Percentiles rank a stretch among this genome's conserved stretches.
Evolutionary conservation across 495 filamentous ascomycete species (phyloP).

Genomic region (Podospora australis): DNA sequence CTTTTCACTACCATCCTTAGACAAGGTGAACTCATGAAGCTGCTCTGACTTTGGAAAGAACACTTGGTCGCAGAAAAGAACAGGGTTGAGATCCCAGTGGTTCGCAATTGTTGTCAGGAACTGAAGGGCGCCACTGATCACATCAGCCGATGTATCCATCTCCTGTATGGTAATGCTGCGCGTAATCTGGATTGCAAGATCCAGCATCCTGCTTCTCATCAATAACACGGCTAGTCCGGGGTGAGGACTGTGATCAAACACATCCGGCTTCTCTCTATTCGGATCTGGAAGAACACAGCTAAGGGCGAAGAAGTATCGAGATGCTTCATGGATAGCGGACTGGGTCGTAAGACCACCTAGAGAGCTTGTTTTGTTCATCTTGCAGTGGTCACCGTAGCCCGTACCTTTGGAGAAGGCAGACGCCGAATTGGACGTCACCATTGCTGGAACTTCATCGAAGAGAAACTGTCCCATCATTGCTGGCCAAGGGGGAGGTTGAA

Average conservation of each 20-base stretch:
- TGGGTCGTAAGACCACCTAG: background rate
- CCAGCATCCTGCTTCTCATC: background rate
- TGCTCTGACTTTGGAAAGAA: background rate
- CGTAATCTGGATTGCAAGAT: background rate
- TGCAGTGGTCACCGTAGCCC: conserved; percentile 17
- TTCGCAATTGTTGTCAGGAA: background rate
- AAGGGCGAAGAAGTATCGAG: background rate
- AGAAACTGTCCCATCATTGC: no score
- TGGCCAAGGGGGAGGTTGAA: no score
- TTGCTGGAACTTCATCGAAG: no score
- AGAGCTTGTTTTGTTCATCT: background rate
- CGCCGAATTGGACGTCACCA: no score
- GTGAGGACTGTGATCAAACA: no score
- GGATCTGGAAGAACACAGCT: background rate
- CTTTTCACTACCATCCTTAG: background rate
- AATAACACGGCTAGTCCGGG: background rate
- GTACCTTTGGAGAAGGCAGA: conserved; percentile 14
- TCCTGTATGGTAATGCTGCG: background rate
- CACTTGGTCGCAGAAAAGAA: background rate
- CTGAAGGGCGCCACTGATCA: background rate
- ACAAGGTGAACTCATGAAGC: background rate
- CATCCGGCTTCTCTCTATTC: background rate
- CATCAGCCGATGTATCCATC: background rate
- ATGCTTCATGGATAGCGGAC: background rate
- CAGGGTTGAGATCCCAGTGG: background rate